These are phyloP conservation scores for Diaporthe humulicola DNA, from an alignment of 2,329 filamentous ascomycete genomes.

Conservation along the genomic window DNA sequence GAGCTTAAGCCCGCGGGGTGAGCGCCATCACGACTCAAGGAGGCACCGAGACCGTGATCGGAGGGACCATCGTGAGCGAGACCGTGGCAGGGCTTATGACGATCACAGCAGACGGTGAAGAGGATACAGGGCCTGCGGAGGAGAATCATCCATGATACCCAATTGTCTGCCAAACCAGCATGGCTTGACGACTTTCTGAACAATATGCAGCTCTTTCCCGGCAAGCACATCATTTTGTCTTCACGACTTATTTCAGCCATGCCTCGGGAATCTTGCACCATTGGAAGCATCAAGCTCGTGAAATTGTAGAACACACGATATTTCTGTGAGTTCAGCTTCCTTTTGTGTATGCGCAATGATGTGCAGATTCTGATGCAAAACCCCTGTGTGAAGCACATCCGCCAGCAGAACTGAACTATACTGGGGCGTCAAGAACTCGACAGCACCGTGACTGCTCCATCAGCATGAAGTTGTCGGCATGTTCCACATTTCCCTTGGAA, in stretches of 20 bases:
- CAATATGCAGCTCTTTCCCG: not conserved
- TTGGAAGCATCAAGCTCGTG: not conserved
- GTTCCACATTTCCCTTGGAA: not conserved
- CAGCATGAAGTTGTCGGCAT: not conserved
- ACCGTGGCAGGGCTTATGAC: conserved; percentile 49
- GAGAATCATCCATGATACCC: conserved; percentile 9
- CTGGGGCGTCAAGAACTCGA: not conserved
- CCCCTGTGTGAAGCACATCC: not conserved
- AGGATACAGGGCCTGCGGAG: not conserved
- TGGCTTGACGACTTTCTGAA: not conserved
- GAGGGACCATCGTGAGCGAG: conserved; percentile 38
- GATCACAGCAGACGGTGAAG: conserved; percentile 41
- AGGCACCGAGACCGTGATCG: conserved; percentile 46
- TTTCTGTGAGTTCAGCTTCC: not conserved
- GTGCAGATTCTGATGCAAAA: not conserved
- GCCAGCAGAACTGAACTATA: not conserved
- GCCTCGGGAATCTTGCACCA: not conserved
- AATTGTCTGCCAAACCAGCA: not conserved
- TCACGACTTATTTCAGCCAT: not conserved
- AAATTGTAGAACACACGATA: not conserved
- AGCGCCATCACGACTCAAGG: conserved; percentile 41
- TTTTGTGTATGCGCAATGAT: not conserved
- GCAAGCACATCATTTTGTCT: not conserved
- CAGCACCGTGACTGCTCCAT: not conserved
- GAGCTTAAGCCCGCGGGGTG: conserved; percentile 50